phyloP scores from a whole-genome alignment of 2,329 filamentous ascomycete genomes.

The Penicillium hordei region DNA sequence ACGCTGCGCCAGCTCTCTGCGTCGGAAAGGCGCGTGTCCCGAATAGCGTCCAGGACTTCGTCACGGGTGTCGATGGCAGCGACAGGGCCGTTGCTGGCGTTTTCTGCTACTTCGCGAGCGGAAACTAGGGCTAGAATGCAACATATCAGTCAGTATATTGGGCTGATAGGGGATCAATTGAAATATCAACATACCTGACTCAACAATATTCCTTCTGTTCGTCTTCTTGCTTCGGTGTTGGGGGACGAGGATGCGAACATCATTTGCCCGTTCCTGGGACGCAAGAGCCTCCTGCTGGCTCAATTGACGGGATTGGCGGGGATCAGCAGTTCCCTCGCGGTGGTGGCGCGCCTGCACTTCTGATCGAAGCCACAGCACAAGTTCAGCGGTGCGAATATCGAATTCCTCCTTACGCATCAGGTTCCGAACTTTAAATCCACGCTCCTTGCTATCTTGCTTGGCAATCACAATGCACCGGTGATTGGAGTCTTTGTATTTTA shows the following conservation, averaged over 20 bases:
- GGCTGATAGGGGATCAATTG: not conserved
- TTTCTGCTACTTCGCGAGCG: constrained; percentile 63
- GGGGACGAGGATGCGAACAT: constrained; percentile 80
- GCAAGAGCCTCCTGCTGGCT: constrained; percentile 42
- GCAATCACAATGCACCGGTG: constrained; percentile 88
- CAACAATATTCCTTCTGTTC: constrained; percentile 81
- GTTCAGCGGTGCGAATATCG: constrained; percentile 70
- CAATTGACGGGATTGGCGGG: constrained; percentile 42
- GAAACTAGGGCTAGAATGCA: constrained; percentile 48
- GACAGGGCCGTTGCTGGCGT: constrained; percentile 75
- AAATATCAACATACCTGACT: constrained; percentile 66
- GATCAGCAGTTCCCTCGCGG: constrained; percentile 51
- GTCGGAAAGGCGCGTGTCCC: constrained; percentile 72
- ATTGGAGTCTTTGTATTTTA: constrained; percentile 69
- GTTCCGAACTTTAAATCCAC: constrained; percentile 72
- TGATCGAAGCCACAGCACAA: constrained; percentile 75
- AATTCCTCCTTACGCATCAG: constrained; percentile 76
- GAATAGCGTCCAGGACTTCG: constrained; percentile 73
- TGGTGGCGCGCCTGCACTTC: constrained; percentile 79
- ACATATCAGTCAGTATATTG: constrained; percentile 16
- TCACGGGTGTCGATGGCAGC: constrained; percentile 87
- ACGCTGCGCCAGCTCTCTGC: constrained; percentile 79
- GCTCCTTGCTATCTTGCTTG: constrained; percentile 62
- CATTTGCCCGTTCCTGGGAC: constrained; percentile 57
- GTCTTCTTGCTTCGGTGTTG: constrained; percentile 87